A percentile compares a stretch with the other conserved stretches of the same genome.
Evolutionary conservation across 2,329 filamentous ascomycete species (phyloP).

Genomic region (Parastagonospora avenae): DNA sequence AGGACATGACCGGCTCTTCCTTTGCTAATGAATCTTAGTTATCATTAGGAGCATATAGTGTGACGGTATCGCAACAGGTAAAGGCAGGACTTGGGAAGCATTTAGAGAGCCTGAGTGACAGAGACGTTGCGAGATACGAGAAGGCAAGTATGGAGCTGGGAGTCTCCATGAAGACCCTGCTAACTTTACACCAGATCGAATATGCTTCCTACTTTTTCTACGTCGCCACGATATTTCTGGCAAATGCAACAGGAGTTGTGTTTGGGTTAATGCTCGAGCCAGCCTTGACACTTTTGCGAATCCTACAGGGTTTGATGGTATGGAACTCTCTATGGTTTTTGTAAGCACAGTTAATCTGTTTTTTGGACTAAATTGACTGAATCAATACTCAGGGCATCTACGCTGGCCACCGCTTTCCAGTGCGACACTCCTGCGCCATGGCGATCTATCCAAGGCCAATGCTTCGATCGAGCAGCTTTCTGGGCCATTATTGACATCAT

Average conservation of each 20-base stretch:
- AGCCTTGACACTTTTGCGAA: not conserved
- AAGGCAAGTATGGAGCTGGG: slow-evolving; percentile 3
- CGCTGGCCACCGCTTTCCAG: too few species aligned
- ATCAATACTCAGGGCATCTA: too few species aligned
- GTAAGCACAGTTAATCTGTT: too few species aligned
- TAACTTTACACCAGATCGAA: not conserved
- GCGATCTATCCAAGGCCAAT: too few species aligned
- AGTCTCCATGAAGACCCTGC: not conserved
- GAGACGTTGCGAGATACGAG: slow-evolving; percentile 1
- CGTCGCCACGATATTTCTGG: not conserved
- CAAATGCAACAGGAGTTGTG: slow-evolving; percentile 2
- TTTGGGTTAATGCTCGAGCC: slow-evolving; percentile 2
- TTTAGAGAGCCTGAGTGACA: not conserved
- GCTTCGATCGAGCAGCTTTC: too few species aligned
- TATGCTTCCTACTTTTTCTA: slow-evolving; percentile 5
- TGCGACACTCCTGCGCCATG: too few species aligned
- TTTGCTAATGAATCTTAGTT: not conserved
- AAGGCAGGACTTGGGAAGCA: slow-evolving; percentile 7
- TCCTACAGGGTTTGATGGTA: not conserved
- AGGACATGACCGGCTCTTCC: not conserved
- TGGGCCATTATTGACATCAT: not conserved
- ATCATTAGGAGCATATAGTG: not conserved
- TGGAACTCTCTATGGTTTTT: too few species aligned
- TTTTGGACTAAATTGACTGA: too few species aligned
- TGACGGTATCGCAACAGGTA: slow-evolving; percentile 10